Percentiles rank a stretch among this genome's conserved stretches.
Conservation (phyloP, 768 basidiomycete species). For the Paxillus involutus region DNA sequence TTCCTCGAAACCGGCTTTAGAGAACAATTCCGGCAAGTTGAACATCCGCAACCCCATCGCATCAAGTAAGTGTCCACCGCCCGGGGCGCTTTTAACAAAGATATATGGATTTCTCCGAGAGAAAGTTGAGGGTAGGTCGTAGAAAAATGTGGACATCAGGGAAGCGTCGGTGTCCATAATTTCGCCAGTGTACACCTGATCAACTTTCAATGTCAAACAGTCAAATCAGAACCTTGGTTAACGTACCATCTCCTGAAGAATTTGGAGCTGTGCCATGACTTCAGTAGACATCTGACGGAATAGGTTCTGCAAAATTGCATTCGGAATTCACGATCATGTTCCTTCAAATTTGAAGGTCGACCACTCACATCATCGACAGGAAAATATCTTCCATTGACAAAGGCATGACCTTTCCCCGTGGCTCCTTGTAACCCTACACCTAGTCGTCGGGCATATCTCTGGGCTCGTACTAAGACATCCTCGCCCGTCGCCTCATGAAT, state of each 20-base stretch:
- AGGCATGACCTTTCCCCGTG: slow-evolving; percentile 60
- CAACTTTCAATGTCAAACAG: not conserved
- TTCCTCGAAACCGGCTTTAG: slow-evolving; percentile 38
- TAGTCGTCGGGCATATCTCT: slow-evolving; percentile 59
- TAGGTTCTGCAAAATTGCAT: slow-evolving; percentile 12
- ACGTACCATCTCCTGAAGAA: slow-evolving; percentile 72
- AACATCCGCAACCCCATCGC: slow-evolving; percentile 19
- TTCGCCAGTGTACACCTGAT: slow-evolving; percentile 56
- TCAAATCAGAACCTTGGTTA: not conserved
- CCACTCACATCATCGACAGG: slow-evolving; percentile 62
- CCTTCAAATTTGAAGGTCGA: not conserved
- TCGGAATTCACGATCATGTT: not conserved
- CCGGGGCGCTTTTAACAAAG: slow-evolving; percentile 48
- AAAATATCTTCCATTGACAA: slow-evolving; percentile 87
- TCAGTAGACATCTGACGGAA: slow-evolving; percentile 40
- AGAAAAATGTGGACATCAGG: slow-evolving; percentile 77
- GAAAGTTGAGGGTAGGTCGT: slow-evolving; percentile 77
- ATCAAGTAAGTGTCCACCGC: slow-evolving; percentile 9
- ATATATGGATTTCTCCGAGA: slow-evolving; percentile 77
- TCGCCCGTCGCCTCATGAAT: slow-evolving; percentile 28
- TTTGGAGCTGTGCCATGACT: slow-evolving; percentile 55
- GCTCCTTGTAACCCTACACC: slow-evolving; percentile 40
- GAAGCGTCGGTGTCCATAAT: slow-evolving; percentile 53
- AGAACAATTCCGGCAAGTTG: slow-evolving; percentile 30
- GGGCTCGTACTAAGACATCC: slow-evolving; percentile 43